Evolutionary conservation across 1,284 basidiomycete species (phyloP), one percentile per base, ranked within the genome.

Genomic region (Ustilago esculenta): DNA sequence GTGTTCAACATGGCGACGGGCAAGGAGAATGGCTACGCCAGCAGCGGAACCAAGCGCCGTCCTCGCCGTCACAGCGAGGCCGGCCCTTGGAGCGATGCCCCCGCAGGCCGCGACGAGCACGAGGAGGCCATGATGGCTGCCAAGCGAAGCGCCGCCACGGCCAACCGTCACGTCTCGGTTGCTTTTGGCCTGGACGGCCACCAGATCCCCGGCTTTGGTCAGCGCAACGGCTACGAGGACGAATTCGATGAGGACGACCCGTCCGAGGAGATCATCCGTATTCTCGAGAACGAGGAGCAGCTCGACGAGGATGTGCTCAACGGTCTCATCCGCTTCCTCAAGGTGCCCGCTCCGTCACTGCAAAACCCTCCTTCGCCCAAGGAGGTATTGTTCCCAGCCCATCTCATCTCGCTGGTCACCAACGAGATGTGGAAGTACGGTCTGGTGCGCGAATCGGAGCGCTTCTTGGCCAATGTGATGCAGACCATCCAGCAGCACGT

Each of bases 341-440:
- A 95, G 85, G 94, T 98, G 54, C 94, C 95, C 15, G 88, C 90
- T 17, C 92, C 96, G 1, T 94, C 90, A 77, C 85, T 92, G 51
- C 91, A 91, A 54, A 96, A 92, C 79, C 92, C 94, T 1, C 92
- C 94, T 17, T 89, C 90, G 25, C 90, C 94, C 65, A 98, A 98
- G 84, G 96, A 99, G 83, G 94, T 98, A 51, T 86, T 99, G 36
- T 99, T 98, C 90, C 96, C 96, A 5, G 95, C 96, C n/a, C 98
- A 98, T 83, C 87, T 99, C 59, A 98, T 98, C 84, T 93, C 91
- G 77, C 85, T 98, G 45, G 90, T 97, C 60, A 96, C 94, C 18
- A 99, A 98, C 83, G 96, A 98, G 84, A 98, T 98, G 95, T 99
- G 96, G 96, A 98, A 98, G 84, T 93, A 97, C 78, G 94, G 94